Conservation (phyloP, 768 basidiomycete genomes). For the Amanita pseudoporphyria region DNA sequence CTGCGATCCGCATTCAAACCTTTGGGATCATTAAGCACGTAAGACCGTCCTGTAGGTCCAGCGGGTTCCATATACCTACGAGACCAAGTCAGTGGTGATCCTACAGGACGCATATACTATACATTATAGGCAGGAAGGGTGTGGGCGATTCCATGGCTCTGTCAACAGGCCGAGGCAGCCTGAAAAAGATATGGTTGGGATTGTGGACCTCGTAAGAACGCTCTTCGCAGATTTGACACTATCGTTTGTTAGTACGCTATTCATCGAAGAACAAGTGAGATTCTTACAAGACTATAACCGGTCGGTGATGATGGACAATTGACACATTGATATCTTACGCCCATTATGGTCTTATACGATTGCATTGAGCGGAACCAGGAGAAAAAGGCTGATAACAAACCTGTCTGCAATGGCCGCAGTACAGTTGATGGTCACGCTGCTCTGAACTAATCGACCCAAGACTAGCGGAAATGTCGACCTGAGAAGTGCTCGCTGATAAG, state of each 20-base stretch:
- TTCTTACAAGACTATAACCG: constrained; percentile 63
- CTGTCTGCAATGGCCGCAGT: constrained; percentile 51
- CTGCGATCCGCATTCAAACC: constrained; percentile 23
- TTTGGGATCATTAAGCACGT: constrained; percentile 39
- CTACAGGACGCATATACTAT: constrained; percentile 18
- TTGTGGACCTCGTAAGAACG: constrained; percentile 75
- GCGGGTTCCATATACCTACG: constrained; percentile 55
- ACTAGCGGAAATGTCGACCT: background rate
- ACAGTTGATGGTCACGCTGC: constrained; percentile 40
- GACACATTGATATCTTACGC: constrained; percentile 82
- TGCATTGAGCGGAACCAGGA: background rate
- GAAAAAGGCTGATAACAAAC: constrained; percentile 15
- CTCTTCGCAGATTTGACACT: constrained; percentile 79
- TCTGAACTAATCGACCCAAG: constrained; percentile 1
- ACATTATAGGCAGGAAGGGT: constrained; percentile 49
- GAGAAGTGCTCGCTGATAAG: constrained; percentile 1
- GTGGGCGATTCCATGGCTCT: constrained; percentile 35
- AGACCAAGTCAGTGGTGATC: background rate
- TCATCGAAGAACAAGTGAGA: constrained; percentile 2
- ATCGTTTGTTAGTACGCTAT: background rate
- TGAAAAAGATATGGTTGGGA: constrained; percentile 82
- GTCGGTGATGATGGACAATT: constrained; percentile 72
- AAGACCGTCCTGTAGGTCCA: constrained; percentile 37
- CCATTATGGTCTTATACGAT: constrained; percentile 51
- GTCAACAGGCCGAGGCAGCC: constrained; percentile 72